Conservation (phyloP, 495 filamentous ascomycete genomes). For the Neurospora sp. region DNA sequence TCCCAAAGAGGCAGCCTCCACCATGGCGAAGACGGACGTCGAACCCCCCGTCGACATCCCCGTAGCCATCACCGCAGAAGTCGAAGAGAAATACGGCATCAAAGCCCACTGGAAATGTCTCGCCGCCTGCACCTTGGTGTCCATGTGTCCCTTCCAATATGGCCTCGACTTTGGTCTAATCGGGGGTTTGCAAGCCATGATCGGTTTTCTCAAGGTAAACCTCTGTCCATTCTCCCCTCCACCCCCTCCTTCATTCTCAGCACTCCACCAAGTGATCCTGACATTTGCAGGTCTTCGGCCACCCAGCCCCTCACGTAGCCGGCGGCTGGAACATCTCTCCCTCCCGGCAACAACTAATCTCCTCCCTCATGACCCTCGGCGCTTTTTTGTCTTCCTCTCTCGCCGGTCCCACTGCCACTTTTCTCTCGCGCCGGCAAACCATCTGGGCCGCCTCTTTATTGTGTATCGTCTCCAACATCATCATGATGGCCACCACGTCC, state of each 20-base stretch:
- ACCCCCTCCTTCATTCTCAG: too few relatives aligned
- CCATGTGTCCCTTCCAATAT: conserved; percentile 48
- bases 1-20: neutral
- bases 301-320: conserved; percentile 25
- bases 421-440: conserved; percentile 33
- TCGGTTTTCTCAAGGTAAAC: conserved; percentile 41
- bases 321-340: conserved; percentile 43
- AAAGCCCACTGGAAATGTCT: conserved; percentile 27
- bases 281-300: conserved; percentile 22
- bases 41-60: neutral
- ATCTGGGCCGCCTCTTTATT: conserved; percentile 38
- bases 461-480: conserved; percentile 35
- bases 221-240: too few relatives aligned
- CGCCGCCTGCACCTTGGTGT: conserved; percentile 32
- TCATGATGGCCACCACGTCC: conserved; percentile 43
- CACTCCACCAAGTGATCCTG: too few relatives aligned
- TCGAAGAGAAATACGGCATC: conserved; percentile 4
- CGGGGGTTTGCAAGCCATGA: conserved; percentile 50
- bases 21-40: neutral
- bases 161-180: conserved; percentile 50
- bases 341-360: conserved; percentile 42
- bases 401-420: conserved; percentile 38
- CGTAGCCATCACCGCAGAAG: neutral
- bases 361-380: conserved; percentile 46
- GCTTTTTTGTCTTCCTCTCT: conserved; percentile 43